Base-by-base conservation (phyloP, 148 eudicot genomes). In the Rhododendron kiyosumense region DNA sequence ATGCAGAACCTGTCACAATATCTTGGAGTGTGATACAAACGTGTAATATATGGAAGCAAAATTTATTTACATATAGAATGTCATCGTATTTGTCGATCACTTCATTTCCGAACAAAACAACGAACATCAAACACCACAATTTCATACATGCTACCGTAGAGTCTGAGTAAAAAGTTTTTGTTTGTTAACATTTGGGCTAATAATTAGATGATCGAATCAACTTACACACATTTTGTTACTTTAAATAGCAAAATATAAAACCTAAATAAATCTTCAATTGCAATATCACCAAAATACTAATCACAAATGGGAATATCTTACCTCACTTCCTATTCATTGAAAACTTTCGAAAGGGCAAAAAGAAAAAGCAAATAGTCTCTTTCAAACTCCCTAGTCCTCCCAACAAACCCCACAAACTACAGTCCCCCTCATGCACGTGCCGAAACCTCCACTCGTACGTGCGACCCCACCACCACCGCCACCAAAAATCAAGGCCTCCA, bases 401-500 rank as follows among this genome's bases (percentile, higher is more conserved):
- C 74, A 74, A 30, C 71, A 54, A 45, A 82, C 57, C 51, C 52
- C 34, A 81, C 84, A 65, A 48, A 51, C 79, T 5, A 61, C 59
- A 48, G 48, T 9, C 49, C 43, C 77, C 12, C 67, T 34, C 84
- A 85, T 81, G 84, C 90, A 90, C 90, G 86, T 87, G 88, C 88
- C 88, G 30, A 90, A 87, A 88, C 49, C 54, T 10, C 85, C 86
- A 78, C 52, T 30, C 36, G 45, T 92, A 90, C 90, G 88, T 89
- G 84, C 48, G 61, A 80, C 73, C 75, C 67, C 84, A 85, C 81
- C 84, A 69, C 88, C 88, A 43, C 65, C 28, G 8, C 24, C 2
- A 24, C 9, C 0, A 26, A 67, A 67, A 26, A 67, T 85, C 84
- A 89, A 13, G 98, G 92, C 92, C 84, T 91, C 99, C 99, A 97